phyloP scores from a whole-genome alignment of 441 rosid species.

The Euphorbia celastroides region DNA sequence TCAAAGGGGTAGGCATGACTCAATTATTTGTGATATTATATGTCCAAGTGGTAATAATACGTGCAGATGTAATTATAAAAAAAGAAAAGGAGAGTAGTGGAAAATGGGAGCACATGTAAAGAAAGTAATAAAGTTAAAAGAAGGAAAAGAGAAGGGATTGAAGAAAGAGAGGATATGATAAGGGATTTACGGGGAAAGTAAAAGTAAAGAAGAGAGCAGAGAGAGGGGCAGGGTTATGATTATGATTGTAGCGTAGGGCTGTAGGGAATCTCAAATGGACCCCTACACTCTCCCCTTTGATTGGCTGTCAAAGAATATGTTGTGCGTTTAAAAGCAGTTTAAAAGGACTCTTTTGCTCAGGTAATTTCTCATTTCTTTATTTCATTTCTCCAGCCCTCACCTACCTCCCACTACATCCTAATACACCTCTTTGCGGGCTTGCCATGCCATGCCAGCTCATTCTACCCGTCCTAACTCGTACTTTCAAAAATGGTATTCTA shows the following conservation, averaged over 20 bases:
- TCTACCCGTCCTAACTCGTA: too few species aligned
- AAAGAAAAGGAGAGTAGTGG: not conserved
- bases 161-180: slow-evolving; percentile 14
- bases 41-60: not conserved
- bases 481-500: too few species aligned
- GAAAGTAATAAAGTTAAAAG: slow-evolving; percentile 17
- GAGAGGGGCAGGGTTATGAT: slow-evolving; percentile 13
- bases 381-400: too few species aligned
- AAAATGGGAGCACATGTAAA: not conserved
- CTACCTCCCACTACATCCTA: too few species aligned
- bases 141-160: slow-evolving; percentile 22
- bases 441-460: too few species aligned
- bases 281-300: slow-evolving; percentile 17
- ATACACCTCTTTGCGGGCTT: too few species aligned
- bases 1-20: too few species aligned
- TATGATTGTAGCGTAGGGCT: slow-evolving; percentile 30
- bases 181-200: slow-evolving; percentile 25
- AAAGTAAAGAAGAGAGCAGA: slow-evolving; percentile 11
- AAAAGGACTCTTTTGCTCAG: slow-evolving; percentile 21
- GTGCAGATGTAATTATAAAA: too few species aligned
- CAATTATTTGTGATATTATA: not conserved
- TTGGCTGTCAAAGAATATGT: slow-evolving; percentile 31
- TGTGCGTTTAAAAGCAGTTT: slow-evolving; percentile 33
- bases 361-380: not conserved
- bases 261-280: slow-evolving; percentile 42